Evolutionary conservation across 805 yeast genomes (phyloP).

Genomic region (Ascoidea rubescens): DNA sequence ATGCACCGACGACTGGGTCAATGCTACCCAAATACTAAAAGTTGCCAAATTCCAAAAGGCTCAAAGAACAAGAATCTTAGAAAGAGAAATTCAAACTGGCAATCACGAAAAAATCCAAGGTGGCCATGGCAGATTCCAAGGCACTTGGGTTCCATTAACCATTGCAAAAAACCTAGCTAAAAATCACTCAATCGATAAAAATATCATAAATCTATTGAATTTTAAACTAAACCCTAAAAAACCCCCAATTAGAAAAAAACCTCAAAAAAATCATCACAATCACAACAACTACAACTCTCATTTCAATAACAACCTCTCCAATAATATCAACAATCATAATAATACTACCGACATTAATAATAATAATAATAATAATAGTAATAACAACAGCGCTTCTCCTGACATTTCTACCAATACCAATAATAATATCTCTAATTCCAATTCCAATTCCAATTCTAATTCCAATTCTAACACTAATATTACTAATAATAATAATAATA

Average conservation of each 20-base stretch:
- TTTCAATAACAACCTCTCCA: constrained; percentile 8
- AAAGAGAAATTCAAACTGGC: constrained; percentile 57
- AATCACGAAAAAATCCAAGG: constrained; percentile 71
- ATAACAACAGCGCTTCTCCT: constrained; percentile 1
- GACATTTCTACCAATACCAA: neutral
- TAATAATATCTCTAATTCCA: neutral
- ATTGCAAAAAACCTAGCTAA: constrained; percentile 47
- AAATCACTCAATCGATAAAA: constrained; percentile 34
- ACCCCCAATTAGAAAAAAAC: constrained; percentile 26
- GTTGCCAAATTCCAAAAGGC: constrained; percentile 71
- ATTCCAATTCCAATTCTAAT: constrained; percentile 8
- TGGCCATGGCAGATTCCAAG: constrained; percentile 76
- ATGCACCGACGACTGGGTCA: constrained; percentile 85
- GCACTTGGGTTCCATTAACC: constrained; percentile 71
- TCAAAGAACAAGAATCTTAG: constrained; percentile 62
- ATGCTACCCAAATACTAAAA: constrained; percentile 71
- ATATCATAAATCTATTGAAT: constrained; percentile 36
- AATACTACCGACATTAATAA: constrained; percentile 3
- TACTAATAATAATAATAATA: constrained; percentile 11
- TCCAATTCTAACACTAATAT: too few relatives aligned
- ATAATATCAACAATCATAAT: neutral
- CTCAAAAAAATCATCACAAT: constrained; percentile 16
- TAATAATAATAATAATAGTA: constrained; percentile 10
- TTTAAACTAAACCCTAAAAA: constrained; percentile 35
- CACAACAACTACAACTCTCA: constrained; percentile 17